phyloP scores from a whole-genome alignment of 1,139 yeast species.

The Debaryomyces robertsiae region DNA sequence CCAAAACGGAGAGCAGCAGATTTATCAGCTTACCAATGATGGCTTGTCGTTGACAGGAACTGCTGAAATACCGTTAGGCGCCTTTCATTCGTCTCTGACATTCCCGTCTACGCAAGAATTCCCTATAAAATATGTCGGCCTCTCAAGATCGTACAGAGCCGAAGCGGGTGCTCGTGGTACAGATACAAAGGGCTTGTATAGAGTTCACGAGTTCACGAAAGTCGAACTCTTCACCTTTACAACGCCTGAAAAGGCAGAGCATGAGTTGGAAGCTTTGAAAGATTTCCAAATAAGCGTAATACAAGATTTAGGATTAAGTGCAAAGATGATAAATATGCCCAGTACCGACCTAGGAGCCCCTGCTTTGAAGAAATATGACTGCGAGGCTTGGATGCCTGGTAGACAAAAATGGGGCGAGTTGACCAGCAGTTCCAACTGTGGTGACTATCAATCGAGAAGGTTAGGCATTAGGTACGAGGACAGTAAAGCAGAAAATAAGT shows the following conservation, averaged over 20 bases:
- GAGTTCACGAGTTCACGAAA: slow-evolving; percentile 98
- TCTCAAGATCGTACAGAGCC: slow-evolving; percentile 87
- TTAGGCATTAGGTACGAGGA: slow-evolving; percentile 62
- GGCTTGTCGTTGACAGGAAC: slow-evolving; percentile 82
- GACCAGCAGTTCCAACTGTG: slow-evolving; percentile 88
- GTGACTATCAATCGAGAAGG: slow-evolving; percentile 88
- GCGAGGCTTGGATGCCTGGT: slow-evolving; percentile 99
- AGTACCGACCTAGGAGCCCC: slow-evolving; percentile 91
- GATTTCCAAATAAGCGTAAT: slow-evolving; percentile 68
- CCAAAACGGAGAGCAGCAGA: slow-evolving; percentile 82
- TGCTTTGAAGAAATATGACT: slow-evolving; percentile 87
- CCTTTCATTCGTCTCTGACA: slow-evolving; percentile 44
- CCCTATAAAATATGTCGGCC: slow-evolving; percentile 72
- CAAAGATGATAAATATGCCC: slow-evolving; percentile 87
- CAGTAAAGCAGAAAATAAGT: slow-evolving; percentile 29
- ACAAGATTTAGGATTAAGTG: slow-evolving; percentile 69
- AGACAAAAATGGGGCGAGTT: slow-evolving; percentile 92
- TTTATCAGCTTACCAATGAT: slow-evolving; percentile 61
- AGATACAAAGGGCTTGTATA: slow-evolving; percentile 87
- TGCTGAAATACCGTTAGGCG: slow-evolving; percentile 94
- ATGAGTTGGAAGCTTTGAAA: slow-evolving; percentile 62
- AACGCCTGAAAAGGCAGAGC: slow-evolving; percentile 42
- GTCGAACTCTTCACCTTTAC: slow-evolving; percentile 90
- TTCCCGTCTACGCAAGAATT: slow-evolving; percentile 28
- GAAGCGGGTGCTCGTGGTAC: slow-evolving; percentile 98